phyloP scores from a whole-genome alignment of 441 rosid genomes.

The Jatropha multifida region DNA sequence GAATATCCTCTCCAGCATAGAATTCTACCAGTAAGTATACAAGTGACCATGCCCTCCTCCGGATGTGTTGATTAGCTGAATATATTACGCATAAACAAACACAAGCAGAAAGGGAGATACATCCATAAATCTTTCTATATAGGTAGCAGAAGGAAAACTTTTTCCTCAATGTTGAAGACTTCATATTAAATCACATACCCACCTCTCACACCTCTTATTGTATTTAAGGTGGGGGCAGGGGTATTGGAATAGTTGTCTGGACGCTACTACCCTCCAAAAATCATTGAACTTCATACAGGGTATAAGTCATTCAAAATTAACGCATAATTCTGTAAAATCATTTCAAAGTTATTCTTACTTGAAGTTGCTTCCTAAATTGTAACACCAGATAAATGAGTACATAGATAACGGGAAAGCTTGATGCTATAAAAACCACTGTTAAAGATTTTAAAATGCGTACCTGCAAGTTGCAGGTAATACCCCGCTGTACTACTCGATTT shows the following conservation, averaged over 20 bases:
- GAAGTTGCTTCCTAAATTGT: neutral
- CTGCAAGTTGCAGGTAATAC: constrained; percentile 68
- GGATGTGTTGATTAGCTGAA: neutral
- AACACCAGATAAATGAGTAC: neutral
- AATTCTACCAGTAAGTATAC: neutral
- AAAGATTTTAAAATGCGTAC: constrained; percentile 31
- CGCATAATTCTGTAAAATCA: neutral
- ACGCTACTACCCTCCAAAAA: neutral
- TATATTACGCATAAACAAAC: neutral
- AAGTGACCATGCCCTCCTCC: neutral
- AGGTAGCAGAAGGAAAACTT: neutral
- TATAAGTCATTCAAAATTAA: neutral
- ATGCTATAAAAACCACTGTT: neutral
- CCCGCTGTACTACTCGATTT: constrained; percentile 83
- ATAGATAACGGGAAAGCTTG: neutral
- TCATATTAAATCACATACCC: neutral
- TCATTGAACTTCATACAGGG: neutral
- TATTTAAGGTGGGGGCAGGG: neutral
- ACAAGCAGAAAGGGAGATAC: neutral
- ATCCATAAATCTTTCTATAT: neutral
- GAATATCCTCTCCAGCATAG: neutral
- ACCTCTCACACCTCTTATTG: neutral
- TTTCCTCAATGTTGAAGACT: neutral
- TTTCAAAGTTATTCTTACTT: neutral
- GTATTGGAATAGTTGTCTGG: neutral